Evolutionary conservation across 306 rosid species (phyloP), one percentile per base, ranked within the genome.

Genomic region (Luffa aegyptiaca): DNA sequence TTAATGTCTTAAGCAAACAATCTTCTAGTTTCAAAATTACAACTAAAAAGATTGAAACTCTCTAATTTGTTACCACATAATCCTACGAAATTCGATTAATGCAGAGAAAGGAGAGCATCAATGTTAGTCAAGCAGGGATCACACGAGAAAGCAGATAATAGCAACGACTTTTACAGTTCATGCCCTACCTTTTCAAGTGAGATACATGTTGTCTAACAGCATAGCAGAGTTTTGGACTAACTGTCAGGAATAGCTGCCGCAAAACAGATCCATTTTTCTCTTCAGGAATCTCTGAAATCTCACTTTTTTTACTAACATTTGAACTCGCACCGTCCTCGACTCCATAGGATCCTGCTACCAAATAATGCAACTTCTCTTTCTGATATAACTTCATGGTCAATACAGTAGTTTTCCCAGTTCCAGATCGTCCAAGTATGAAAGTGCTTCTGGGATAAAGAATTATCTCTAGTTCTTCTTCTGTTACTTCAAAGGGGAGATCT

Each of bases 381-480:
- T 88, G 88, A 80, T 85, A 86, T 63, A 93, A 77, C 82, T 93
- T 93, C 94, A 85, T 87, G 2, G 97, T 93, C 85, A 93, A 76
- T 57, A 93, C 90, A 37, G 97, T 93, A 17, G 98, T 93, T 86
- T 93, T 93, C 33, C 98, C 98, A 0, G 98, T 93, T 45, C 98
- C 98, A n/a, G 97, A 93, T 13, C 94, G 89, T 42, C 98, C 98
- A 37, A 90, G 81, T 12, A 93, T 82, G 81, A 93, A 93, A 11
- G 87, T 79, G 71, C 98, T 93, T 85, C 45, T 82, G 11, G 72
- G 65, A 65, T 81, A 88, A 81, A 90, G 87, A 10, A 93, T 88
- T 64, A 90, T 88, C 45, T 91, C 92, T 36, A 26, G 81, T 79
- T 93, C 92, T 86, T 91, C 83, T 10, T 91, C 97, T 0, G 90